phyloP scores from a whole-genome alignment of 192 early-diverging fungal species.

The Umbelopsis vinacea region DNA sequence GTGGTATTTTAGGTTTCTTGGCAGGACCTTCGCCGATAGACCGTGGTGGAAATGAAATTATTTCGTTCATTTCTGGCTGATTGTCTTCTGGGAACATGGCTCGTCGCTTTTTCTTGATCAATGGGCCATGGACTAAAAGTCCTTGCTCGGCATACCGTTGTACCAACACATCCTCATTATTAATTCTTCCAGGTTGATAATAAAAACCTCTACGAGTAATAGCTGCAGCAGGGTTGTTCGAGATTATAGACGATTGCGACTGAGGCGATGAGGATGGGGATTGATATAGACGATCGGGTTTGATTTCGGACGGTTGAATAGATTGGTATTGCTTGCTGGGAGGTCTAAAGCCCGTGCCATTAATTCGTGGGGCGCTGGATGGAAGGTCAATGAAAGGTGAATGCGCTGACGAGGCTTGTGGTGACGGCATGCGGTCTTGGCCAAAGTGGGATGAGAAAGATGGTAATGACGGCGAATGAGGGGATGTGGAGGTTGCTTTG shows the following conservation, averaged over 20 bases:
- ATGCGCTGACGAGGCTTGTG: neutral
- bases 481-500: neutral
- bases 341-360: neutral
- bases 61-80: neutral
- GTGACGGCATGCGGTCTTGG: conserved; percentile 12
- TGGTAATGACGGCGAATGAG: conserved; percentile 1
- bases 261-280: neutral
- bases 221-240: neutral
- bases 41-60: neutral
- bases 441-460: conserved; percentile 13
- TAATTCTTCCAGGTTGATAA: conserved; percentile 35
- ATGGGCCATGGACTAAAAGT: conserved; percentile 29
- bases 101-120: conserved; percentile 30
- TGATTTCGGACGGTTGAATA: conserved; percentile 5
- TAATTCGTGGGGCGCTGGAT: neutral
- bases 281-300: neutral
- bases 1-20: conserved; percentile 40
- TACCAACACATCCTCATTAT: conserved; percentile 29
- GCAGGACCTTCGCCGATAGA: conserved; percentile 12
- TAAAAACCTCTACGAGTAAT: conserved; percentile 34
- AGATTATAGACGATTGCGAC: neutral
- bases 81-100: conserved; percentile 19
- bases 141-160: conserved; percentile 41
- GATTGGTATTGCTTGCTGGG: neutral
- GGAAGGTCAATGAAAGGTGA: conserved; percentile 1